phyloP scores from a whole-genome alignment of 495 filamentous ascomycete genomes.

The Chaetomium cochliodes region DNA sequence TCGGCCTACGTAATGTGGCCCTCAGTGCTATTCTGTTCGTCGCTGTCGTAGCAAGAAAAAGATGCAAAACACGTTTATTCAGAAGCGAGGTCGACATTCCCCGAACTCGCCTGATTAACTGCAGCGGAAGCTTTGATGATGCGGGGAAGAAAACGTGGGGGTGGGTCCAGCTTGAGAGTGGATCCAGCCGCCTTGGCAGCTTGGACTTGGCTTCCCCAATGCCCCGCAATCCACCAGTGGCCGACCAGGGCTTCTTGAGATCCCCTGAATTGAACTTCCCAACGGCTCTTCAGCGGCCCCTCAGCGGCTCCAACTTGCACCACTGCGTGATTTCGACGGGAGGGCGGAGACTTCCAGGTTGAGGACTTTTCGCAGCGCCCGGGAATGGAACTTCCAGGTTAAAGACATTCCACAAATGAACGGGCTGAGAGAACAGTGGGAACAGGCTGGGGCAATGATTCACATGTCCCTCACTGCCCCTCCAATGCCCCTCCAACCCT shows the following conservation, averaged over 20 bases:
- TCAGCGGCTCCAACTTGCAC: background rate
- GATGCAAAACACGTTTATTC: background rate
- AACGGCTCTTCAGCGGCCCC: background rate
- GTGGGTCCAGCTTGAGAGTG: background rate
- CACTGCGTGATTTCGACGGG: no score
- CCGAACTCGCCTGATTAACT: background rate
- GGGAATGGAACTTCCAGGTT: no score
- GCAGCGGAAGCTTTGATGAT: constrained; percentile 1
- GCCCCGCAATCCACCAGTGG: constrained; percentile 15
- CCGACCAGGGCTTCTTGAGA: background rate
- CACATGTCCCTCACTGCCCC: background rate
- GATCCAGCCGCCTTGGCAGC: background rate
- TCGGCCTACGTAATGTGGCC: no score
- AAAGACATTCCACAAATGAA: constrained; percentile 16
- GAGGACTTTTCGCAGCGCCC: no score
- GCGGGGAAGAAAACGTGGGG: constrained; percentile 17
- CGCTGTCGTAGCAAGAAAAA: background rate
- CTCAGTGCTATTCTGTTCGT: no score
- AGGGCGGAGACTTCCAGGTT: background rate
- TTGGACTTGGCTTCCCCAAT: constrained; percentile 18
- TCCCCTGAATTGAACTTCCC: background rate
- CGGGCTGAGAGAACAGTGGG: background rate
- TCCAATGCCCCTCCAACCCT: constrained; percentile 13
- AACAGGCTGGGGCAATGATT: background rate
- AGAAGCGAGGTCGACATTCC: background rate